Percentiles rank a stretch among this genome's conserved stretches.
These are phyloP conservation scores for Blepharisma stoltei DNA, from an alignment of 73 alveolate genomes.

Conservation along the genomic window DNA sequence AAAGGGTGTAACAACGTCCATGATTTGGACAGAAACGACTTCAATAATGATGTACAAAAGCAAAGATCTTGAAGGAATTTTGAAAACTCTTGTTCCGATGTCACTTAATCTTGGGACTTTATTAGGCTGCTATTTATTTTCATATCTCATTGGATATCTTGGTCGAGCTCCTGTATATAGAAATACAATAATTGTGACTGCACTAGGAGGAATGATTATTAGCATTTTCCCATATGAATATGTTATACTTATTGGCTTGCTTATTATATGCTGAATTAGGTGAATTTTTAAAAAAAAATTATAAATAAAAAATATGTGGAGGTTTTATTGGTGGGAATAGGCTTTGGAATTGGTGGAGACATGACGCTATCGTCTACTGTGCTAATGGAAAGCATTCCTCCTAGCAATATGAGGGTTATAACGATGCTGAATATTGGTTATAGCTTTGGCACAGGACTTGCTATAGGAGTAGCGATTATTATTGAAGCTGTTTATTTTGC, in stretches of 20 bases:
- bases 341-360: constrained; percentile 19
- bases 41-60: neutral
- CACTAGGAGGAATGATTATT: constrained; percentile 1
- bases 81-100: constrained; percentile 20
- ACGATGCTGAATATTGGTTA: neutral
- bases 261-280: too few species aligned
- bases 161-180: constrained; percentile 10
- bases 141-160: neutral
- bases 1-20: neutral
- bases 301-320: too few species aligned
- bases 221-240: constrained; percentile 5
- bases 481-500: neutral
- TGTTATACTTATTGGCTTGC: constrained; percentile 1
- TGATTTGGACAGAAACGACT: constrained; percentile 14
- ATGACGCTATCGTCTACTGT: neutral
- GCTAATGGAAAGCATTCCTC: constrained; percentile 10
- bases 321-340: too few species aligned
- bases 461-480: neutral
- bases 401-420: neutral
- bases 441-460: neutral
- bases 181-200: neutral
- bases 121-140: constrained; percentile 5
- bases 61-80: neutral
- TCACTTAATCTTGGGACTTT: constrained; percentile 7
- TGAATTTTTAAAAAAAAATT: too few species aligned